phyloP scores from a whole-genome alignment of 1,284 basidiomycete genomes.

The Mycena citricolor region DNA sequence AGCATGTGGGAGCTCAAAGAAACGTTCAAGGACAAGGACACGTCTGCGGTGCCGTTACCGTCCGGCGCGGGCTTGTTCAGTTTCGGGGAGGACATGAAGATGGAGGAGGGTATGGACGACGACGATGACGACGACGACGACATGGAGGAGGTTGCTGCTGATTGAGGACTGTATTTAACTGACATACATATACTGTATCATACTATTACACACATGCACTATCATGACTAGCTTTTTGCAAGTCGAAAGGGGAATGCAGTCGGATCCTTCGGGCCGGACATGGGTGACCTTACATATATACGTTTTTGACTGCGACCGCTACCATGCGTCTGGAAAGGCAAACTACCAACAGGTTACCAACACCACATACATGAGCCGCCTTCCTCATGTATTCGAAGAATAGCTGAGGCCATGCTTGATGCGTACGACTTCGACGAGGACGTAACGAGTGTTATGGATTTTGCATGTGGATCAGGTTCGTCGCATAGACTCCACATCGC shows the following conservation, averaged over 20 bases:
- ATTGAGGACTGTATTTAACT: constrained; percentile 6
- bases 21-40: constrained; percentile 54
- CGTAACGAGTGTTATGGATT: constrained; percentile 61
- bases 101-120: constrained; percentile 44
- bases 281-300: too few relatives aligned
- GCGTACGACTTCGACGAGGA: constrained; percentile 55
- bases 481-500: neutral
- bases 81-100: constrained; percentile 33
- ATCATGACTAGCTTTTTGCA: too few relatives aligned
- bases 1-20: constrained; percentile 71
- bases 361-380: too few relatives aligned
- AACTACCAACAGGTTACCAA: too few relatives aligned
- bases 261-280: too few relatives aligned
- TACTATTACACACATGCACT: too few relatives aligned
- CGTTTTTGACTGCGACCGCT: too few relatives aligned
- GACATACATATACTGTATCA: constrained; percentile 7
- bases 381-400: too few relatives aligned
- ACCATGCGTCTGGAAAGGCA: too few relatives aligned
- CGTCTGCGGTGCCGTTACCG: constrained; percentile 7
- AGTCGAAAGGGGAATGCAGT: too few relatives aligned
- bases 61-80: neutral
- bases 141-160: constrained; percentile 50
- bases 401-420: constrained; percentile 42
- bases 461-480: constrained; percentile 68
- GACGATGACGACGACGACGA: constrained; percentile 48